Evolutionary conservation across 306 rosid species (phyloP), one percentile per base, ranked within the genome.

Genomic region (Quercus cerris): DNA sequence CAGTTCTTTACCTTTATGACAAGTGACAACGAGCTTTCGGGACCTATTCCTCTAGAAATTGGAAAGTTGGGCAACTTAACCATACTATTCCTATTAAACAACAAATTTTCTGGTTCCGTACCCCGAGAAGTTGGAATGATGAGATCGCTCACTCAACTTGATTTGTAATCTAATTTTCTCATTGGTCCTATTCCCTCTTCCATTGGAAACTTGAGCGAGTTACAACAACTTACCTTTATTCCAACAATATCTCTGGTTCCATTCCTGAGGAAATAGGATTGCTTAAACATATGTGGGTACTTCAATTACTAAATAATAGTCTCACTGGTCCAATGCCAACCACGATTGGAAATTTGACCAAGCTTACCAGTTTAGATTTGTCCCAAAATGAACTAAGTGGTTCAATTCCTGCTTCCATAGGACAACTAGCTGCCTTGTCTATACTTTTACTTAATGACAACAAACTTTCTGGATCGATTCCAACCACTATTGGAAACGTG

Each of bases 291-390:
- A 19, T 82, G 2, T 7, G 2, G 44, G 5, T 35, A 0, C 9
- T 87, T 31, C 3, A 52, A 13, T 9, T 81, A 3, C 57, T 1
- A 1, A 0, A 2, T 0, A 18, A 79, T 61, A 52, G 13, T 61
- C 76, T 87, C 44, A 64, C 1, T 0, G 86, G 86, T 10, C 46
- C 38, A 17, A 80, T 80, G 55, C 83, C 75, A 5, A 64, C 74
- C 4, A 74, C 15, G 1, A 70, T 82, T 6, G 81, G 77, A 27
- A 71, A 71, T 11, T 68, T 81, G 77, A 66, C 8, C 7, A 5
- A 22, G 1, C 14, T 23, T 15, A n/a, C 67, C 17, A n/a, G 3
- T 22, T 22, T 28, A 15, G 5, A 4, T 28, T 61, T 11, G 6
- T 0, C 11, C 31, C 2, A 0, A 1, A 61, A 61, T 6, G 2